Percentiles rank a stretch among this genome's conserved stretches.
Evolutionary conservation across 208 protist genomes (phyloP).

Genomic region (Porcisia hertigi): DNA sequence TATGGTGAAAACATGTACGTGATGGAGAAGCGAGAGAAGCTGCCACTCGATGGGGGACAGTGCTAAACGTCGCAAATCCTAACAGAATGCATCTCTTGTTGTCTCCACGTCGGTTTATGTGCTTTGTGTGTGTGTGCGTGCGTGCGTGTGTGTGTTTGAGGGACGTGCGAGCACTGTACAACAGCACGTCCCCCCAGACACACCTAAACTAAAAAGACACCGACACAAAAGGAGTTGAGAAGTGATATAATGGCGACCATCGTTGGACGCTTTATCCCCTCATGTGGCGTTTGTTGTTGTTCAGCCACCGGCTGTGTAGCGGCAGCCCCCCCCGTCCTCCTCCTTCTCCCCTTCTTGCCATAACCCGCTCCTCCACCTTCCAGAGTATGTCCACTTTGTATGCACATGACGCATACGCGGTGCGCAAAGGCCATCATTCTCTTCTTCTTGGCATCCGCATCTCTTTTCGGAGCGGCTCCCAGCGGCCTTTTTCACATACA

Average conservation of each 20-base stretch:
- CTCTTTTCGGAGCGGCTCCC: not conserved
- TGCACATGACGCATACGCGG: not conserved
- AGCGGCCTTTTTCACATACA: not conserved
- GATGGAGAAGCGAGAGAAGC: slow-evolving; percentile 1
- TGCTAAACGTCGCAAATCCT: not conserved
- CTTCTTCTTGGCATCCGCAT: too few species aligned
- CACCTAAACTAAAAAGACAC: not conserved
- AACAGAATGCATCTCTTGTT: too few species aligned
- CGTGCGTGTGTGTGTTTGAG: not conserved
- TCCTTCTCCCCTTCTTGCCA: too few species aligned
- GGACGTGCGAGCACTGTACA: not conserved
- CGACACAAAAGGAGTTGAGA: not conserved
- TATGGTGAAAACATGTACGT: not conserved
- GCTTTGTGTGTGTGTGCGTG: not conserved
- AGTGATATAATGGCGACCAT: not conserved
- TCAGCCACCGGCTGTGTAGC: not conserved
- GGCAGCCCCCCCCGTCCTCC: not conserved
- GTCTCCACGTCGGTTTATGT: too few species aligned
- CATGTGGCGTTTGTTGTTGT: not conserved
- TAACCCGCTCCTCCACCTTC: not conserved
- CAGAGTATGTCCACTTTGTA: not conserved
- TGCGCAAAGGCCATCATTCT: not conserved
- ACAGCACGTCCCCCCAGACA: not conserved
- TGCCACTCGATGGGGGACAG: not conserved
- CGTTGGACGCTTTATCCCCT: not conserved